These are phyloP conservation scores for Sphagnum tenellum DNA, from an alignment of 225 moss, liverwort and hornwort genomes.

Conservation along the genomic window DNA sequence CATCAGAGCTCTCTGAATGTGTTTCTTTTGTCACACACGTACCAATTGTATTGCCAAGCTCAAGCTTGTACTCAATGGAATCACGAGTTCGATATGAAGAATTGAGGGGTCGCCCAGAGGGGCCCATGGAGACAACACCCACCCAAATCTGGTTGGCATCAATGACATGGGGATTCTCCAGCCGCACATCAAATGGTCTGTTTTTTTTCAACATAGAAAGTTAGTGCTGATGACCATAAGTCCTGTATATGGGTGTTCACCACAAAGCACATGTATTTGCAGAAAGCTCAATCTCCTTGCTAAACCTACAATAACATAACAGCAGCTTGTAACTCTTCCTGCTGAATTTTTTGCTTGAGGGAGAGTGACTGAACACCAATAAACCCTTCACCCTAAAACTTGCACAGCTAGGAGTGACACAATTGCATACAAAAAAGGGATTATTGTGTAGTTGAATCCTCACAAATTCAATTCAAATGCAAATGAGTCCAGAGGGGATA, in stretches of 20 bases:
- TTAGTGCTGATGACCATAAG: not conserved
- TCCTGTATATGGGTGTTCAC: not conserved
- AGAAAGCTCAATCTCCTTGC: too few species aligned
- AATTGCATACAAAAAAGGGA: too few species aligned
- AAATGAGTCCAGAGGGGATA: slow-evolving; percentile 95
- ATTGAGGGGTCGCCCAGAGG: slow-evolving; percentile 75
- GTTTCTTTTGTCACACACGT: slow-evolving; percentile 2
- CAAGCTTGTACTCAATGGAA: slow-evolving; percentile 85
- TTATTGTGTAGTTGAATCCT: slow-evolving; percentile 10
- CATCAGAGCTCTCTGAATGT: too few species aligned
- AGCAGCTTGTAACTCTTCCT: too few species aligned
- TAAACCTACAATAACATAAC: too few species aligned
- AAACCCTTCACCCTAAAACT: too few species aligned
- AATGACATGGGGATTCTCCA: slow-evolving; percentile 97
- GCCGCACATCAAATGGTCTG: slow-evolving; percentile 89
- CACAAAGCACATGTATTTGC: too few species aligned
- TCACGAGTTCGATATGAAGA: slow-evolving; percentile 94
- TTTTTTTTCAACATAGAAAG: not conserved
- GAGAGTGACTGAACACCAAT: too few species aligned
- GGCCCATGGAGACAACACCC: slow-evolving; percentile 81
- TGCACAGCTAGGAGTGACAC: too few species aligned
- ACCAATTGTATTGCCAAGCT: slow-evolving; percentile 96
- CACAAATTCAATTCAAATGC: slow-evolving; percentile 89
- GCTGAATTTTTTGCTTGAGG: too few species aligned
- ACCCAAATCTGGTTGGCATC: slow-evolving; percentile 96